Base-by-base conservation (phyloP, 306 rosid genomes). In the Ormosia emarginata region DNA sequence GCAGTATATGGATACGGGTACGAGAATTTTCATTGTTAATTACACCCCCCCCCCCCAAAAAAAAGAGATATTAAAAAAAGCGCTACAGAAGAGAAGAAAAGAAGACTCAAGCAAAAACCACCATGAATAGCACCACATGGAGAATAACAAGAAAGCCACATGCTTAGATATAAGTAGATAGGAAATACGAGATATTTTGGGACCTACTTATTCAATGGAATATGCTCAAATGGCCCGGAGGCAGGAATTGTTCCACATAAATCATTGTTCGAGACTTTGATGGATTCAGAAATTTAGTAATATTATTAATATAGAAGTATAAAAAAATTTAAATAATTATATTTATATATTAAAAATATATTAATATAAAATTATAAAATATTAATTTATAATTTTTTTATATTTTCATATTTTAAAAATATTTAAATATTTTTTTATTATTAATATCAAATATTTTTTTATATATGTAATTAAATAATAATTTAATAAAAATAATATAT, bases 221-320 rank as follows among this genome's bases (percentile, higher is more conserved):
- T 95, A 74, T 90, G 98, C 95, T 90, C 99, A 33, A 95, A 95
- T 10, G 94, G 95, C 72, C 98, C 98, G 43, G 88, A 88, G 72
- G 95, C 83, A 39, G 99, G 99, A 80, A 95, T 93, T 63, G 98
- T 89, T 81, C 99, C 99, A 67, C 98, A 95, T 56, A 95, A 87
- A 82, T 93, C 77, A 87, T 93, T 95, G 89, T 81, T 89, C 53
- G 98, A n/a, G n/a, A n/a, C n/a, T n/a, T n/a, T n/a, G n/a, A n/a
- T n/a, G n/a, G n/a, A n/a, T n/a, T n/a, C n/a, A n/a, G n/a, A n/a
- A n/a, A n/a, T n/a, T n/a, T n/a, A n/a, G n/a, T n/a, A n/a, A n/a
- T n/a, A n/a, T n/a, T n/a, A n/a, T n/a, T n/a, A n/a, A n/a, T n/a
- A n/a, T n/a, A n/a, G n/a, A n/a, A n/a, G n/a, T n/a, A n/a, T n/a